Evolutionary conservation across 2,329 filamentous ascomycete species (phyloP).

Genomic region (Diaporthe destruens): DNA sequence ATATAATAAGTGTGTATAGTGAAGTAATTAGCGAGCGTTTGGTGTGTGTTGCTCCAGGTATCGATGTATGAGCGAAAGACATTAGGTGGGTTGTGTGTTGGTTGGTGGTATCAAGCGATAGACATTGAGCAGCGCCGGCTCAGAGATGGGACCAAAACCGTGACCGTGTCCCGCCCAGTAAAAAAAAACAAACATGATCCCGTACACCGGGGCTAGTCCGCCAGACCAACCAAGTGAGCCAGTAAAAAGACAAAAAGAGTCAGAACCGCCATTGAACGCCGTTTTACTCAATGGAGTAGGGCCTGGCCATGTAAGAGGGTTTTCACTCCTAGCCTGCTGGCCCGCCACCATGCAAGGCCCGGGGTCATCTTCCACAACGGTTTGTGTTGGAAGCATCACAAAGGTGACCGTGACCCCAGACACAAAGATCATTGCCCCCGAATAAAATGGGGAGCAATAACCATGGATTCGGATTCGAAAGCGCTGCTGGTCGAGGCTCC

Average conservation of each 20-base stretch:
- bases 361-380: neutral
- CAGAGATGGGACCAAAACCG: slow-evolving; percentile 31
- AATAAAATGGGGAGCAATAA: slow-evolving; percentile 5
- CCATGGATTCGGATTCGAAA: slow-evolving; percentile 17
- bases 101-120: slow-evolving; percentile 34
- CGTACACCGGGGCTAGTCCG: slow-evolving; percentile 27
- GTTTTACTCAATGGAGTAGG: slow-evolving; percentile 20
- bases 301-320: neutral
- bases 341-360: neutral
- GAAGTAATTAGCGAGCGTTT: slow-evolving; percentile 40
- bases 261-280: slow-evolving; percentile 5
- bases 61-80: slow-evolving; percentile 38
- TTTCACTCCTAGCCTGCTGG: neutral
- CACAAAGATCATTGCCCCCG: neutral
- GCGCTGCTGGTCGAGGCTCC: slow-evolving; percentile 8
- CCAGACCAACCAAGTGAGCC: slow-evolving; percentile 2
- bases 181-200: slow-evolving; percentile 24
- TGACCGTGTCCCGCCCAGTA: slow-evolving; percentile 25
- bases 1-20: slow-evolving; percentile 32
- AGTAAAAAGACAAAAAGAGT: neutral
- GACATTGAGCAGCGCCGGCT: slow-evolving; percentile 36
- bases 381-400: neutral
- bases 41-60: slow-evolving; percentile 35
- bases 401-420: slow-evolving; percentile 18
- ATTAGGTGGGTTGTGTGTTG: slow-evolving; percentile 37